Evolutionary conservation across 257 asterid species (phyloP).

Genomic region (Rhazya stricta): DNA sequence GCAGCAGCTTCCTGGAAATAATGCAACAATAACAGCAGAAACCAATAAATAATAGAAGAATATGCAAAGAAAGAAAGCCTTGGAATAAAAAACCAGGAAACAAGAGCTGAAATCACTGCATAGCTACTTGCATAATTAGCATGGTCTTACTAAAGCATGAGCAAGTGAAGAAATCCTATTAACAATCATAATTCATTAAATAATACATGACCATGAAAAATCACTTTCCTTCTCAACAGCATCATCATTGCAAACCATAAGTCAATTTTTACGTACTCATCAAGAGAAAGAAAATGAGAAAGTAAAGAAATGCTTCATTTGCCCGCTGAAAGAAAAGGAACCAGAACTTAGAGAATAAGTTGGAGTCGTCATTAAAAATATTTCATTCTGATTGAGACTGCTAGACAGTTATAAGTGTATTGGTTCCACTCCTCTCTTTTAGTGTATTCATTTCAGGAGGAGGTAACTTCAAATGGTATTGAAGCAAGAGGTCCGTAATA

Average conservation of each 20-base stretch:
- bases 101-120: conserved; percentile 2
- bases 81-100: neutral
- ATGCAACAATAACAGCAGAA: conserved; percentile 22
- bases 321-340: neutral
- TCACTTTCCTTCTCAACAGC: neutral
- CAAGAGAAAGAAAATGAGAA: neutral
- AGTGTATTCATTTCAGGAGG: neutral
- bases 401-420: neutral
- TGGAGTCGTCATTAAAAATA: neutral
- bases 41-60: neutral
- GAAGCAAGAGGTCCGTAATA: neutral
- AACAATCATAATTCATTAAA: neutral
- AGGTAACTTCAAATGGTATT: neutral
- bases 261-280: neutral
- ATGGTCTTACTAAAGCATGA: neutral
- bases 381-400: neutral
- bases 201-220: neutral
- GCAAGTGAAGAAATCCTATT: neutral
- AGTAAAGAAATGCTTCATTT: neutral
- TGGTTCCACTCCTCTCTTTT: neutral
- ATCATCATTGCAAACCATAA: neutral
- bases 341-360: neutral
- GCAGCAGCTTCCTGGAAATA: conserved; percentile 94
- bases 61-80: neutral
- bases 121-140: neutral